Percentiles rank a stretch among this genome's conserved stretches.
Conservation (phyloP, 345 rosid genomes). For the Pistacia atlantica region DNA sequence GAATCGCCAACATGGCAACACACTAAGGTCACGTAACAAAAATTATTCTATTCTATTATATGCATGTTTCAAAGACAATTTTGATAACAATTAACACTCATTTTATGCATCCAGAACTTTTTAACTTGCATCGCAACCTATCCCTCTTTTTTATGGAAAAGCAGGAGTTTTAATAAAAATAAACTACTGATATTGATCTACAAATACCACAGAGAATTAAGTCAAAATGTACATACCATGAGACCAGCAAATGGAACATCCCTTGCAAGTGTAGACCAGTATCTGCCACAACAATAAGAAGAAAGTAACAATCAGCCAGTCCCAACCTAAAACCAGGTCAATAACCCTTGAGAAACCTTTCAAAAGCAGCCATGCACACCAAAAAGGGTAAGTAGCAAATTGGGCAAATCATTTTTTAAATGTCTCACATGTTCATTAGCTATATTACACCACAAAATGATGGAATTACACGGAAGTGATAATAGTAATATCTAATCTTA, state of each 20-base stretch:
- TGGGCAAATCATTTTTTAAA: neutral
- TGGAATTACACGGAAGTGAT: neutral
- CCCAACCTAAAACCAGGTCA: constrained; percentile 3
- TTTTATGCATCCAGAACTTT: neutral
- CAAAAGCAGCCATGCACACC: neutral
- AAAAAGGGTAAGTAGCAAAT: neutral
- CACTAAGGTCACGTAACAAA: neutral
- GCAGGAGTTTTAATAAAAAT: neutral
- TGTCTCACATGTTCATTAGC: neutral
- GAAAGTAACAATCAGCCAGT: constrained; percentile 6
- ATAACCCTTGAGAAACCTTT: constrained; percentile 4
- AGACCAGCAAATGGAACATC: constrained; percentile 98
- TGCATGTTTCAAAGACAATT: neutral
- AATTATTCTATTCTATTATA: neutral
- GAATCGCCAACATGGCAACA: neutral
- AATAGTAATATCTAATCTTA: neutral
- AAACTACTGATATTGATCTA: neutral
- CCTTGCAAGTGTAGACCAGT: constrained; percentile 89
- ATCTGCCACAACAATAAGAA: constrained; percentile 46
- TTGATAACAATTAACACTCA: neutral
- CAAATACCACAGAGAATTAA: neutral
- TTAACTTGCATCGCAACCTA: neutral
- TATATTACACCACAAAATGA: neutral
- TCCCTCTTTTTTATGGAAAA: neutral
- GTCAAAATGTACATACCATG: constrained; percentile 55